Base-by-base conservation (phyloP, 257 asterid genomes). In the Solanum raphanifolium region DNA sequence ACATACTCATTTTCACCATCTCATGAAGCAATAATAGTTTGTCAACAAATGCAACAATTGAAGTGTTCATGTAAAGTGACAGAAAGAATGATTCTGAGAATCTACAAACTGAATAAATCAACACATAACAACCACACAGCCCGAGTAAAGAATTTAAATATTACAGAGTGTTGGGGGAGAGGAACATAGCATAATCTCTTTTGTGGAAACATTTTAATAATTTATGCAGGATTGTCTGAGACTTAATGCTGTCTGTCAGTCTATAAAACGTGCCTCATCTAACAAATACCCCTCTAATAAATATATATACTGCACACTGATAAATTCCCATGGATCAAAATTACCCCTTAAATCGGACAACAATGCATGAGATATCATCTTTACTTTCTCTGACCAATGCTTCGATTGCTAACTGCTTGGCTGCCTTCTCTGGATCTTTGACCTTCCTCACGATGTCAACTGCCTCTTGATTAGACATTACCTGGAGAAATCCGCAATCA, bases 321-420 rank as follows among this genome's bases (percentile, higher is more conserved):
- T 4, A 52, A 79, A 9, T 48, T 29, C 52, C 31, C 71, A 9
- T 31, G 9, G n/a, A 74, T 75, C 29, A 23, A 36, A 36, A 35
- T 88, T 88, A 90, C 87, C 87, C 90, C 90, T 89, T 90, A 92
- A 95, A 96, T 13, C 95, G 96, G 86, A 96, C 93, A 25, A 96
- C 98, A 15, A 96, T 89, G 98, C 98, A 95, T 29, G 99, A 95
- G 83, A 96, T 95, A 81, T 96, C 99, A 15, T 96, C 99, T 93
- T 94, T 95, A 82, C 99, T 96, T 38, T 96, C 98, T 90, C 97
- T 91, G 89, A 92, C 72, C 90, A 96, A 43, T 36, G 99, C 97
- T 90, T 95, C 99, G 1, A 60, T 25, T 6, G 93, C 98, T 23
- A 96, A 91, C 85, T 93, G 96, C 68, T 94, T 96, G 60, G 98